Percentiles rank a stretch among this genome's conserved stretches.
Conservation (phyloP, 225 moss, liverwort and hornwort genomes). For the Pseudisothecium myosuroides region DNA sequence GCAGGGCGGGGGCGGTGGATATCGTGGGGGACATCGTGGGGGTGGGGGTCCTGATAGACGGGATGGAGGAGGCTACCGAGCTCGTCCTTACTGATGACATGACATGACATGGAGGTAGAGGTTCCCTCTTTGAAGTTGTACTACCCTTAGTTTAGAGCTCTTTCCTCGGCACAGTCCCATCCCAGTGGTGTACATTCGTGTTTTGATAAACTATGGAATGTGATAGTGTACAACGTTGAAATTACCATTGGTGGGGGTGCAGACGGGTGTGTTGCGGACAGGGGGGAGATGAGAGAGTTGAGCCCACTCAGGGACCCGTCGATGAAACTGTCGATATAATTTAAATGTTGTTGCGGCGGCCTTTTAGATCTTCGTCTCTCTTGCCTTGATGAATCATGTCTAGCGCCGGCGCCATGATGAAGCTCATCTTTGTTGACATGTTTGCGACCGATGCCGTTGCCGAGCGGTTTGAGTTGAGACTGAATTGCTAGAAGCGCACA, state of each 20-base stretch:
- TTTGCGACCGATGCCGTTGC: background rate
- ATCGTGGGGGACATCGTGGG: slow-evolving; percentile 44
- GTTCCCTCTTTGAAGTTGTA: background rate
- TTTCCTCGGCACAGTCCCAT: background rate
- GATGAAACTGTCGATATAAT: background rate
- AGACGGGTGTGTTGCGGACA: background rate
- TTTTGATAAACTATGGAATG: background rate
- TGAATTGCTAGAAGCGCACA: background rate
- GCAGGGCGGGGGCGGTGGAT: slow-evolving; percentile 45
- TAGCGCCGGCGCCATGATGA: background rate
- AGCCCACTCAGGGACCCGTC: background rate
- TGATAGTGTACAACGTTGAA: background rate
- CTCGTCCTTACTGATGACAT: slow-evolving; percentile 78
- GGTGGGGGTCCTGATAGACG: slow-evolving; percentile 85
- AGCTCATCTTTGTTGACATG: background rate
- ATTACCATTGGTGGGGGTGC: background rate
- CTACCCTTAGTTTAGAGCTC: background rate
- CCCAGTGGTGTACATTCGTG: background rate
- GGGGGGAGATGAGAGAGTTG: background rate
- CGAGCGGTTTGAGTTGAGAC: background rate
- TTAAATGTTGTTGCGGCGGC: background rate
- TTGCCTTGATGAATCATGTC: background rate
- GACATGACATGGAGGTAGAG: background rate
- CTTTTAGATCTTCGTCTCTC: background rate
- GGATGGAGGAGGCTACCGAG: slow-evolving; percentile 81